Evolutionary conservation across 2,329 filamentous ascomycete genomes (phyloP), one percentile per base, ranked within the genome.

Genomic region (Aspergillus viridinutans): DNA sequence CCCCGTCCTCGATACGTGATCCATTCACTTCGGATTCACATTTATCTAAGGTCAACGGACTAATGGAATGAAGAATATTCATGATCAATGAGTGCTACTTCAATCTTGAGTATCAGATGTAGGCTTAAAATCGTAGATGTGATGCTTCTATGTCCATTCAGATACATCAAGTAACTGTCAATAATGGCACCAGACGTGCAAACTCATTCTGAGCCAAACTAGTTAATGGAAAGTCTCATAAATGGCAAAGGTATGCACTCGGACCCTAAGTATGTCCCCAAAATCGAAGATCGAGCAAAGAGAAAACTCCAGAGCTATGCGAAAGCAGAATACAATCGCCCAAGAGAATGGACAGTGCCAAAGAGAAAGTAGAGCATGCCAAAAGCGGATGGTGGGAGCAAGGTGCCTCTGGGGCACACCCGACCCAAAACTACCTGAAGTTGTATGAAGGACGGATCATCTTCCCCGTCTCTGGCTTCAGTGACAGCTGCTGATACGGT

Each of bases 401-500:
- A 38, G 32, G 5, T 7, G 32, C 3, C 14, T 17, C 32, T 38
- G 32, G 14, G 12, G 14, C 23, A n/a, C 56, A 25, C 25, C 14
- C 9, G 20, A 43, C 28, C 17, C 20, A 29, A 23, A 4, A 32
- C 51, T 66, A 78, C 52, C 74, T 72, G 61, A 78, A 78, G n/a
- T 61, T 66, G 56, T 78, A 78, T 5, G 75, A 68, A 8, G 76
- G 76, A 53, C 74, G 72, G 17, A 71, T 63, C 74, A 78, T 76
- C 62, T 69, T 73, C 26, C 68, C 59, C 40, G 64, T 69, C 51
- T 75, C 67, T 2, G 78, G 78, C 38, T 71, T 71, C 50, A 81
- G 64, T 38, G 72, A 75, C 23, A 81, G 61, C 57, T 78, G 74
- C 50, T 81, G 78, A 58, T 79, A 81, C 5, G 78, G 78, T 21